Conservation (phyloP, 2,329 filamentous ascomycete genomes). For the Talaromyces islandicus region DNA sequence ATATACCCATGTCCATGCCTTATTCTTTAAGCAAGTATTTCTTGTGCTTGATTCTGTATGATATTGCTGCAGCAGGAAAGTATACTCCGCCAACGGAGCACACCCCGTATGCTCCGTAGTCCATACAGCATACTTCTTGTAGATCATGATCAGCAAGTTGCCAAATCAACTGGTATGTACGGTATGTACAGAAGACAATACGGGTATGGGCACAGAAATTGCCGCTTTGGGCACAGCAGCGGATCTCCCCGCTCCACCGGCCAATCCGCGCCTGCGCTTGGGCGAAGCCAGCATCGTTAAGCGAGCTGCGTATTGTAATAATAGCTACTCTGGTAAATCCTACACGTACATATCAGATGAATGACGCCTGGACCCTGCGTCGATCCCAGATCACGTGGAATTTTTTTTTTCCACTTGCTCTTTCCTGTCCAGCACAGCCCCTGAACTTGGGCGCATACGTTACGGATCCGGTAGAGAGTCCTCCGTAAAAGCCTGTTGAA, state of each 20-base stretch:
- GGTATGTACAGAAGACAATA: neutral
- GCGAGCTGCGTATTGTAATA: neutral
- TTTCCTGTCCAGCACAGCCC: neutral
- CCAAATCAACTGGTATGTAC: too few species aligned
- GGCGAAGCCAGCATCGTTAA: neutral
- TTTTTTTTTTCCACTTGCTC: neutral
- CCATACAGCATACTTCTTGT: too few species aligned
- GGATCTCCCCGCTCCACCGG: neutral
- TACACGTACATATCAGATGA: too few species aligned
- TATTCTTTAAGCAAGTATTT: too few species aligned
- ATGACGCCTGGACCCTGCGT: neutral
- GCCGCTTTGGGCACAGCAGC: neutral
- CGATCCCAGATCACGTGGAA: neutral
- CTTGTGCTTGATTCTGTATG: too few species aligned
- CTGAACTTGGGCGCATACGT: too few species aligned
- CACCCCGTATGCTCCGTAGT: too few species aligned
- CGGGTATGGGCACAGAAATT: neutral
- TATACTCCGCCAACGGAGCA: too few species aligned
- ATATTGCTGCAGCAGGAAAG: too few species aligned
- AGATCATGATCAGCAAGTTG: neutral
- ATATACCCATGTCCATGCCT: too few species aligned
- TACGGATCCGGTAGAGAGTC: neutral
- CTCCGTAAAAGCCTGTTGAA: neutral
- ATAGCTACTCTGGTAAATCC: too few species aligned
- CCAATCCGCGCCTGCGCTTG: neutral